Conservation (phyloP, 192 early-diverging fungal species). For the Spinellus fusiger region DNA sequence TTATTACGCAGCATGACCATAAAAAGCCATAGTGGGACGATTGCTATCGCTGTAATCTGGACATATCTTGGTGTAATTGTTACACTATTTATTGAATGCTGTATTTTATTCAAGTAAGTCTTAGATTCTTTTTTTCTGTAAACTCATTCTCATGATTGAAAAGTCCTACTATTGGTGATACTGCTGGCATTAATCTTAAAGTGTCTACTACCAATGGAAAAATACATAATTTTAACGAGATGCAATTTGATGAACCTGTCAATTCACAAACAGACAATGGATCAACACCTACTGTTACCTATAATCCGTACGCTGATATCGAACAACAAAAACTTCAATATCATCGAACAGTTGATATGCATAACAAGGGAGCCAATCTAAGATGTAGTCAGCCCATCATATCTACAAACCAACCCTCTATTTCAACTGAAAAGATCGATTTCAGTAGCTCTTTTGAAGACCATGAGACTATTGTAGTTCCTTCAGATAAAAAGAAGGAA, state of each 20-base stretch:
- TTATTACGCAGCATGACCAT: slow-evolving; percentile 21
- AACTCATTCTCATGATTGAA: background rate
- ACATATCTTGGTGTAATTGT: slow-evolving; percentile 18
- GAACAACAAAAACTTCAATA: slow-evolving; percentile 15
- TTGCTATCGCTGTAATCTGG: slow-evolving; percentile 23
- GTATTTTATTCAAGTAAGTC: slow-evolving; percentile 22
- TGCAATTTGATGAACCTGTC: background rate
- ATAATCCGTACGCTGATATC: slow-evolving; percentile 14
- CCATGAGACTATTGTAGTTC: too few relatives aligned
- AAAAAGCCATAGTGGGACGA: slow-evolving; percentile 10
- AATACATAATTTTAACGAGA: background rate
- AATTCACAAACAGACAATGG: background rate
- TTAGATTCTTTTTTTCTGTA: background rate
- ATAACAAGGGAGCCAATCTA: background rate
- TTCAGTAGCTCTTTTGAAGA: too few relatives aligned
- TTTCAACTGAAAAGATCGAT: too few relatives aligned
- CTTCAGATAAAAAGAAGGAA: too few relatives aligned
- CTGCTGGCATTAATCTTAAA: slow-evolving; percentile 9
- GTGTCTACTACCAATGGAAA: slow-evolving; percentile 1
- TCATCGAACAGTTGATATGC: slow-evolving; percentile 1
- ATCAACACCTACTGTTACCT: slow-evolving; percentile 10
- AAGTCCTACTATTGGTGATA: slow-evolving; percentile 12
- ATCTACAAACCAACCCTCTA: too few relatives aligned
- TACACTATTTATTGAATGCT: slow-evolving; percentile 16
- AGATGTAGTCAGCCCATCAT: too few relatives aligned